Base-by-base conservation (phyloP, 371 early-diverging fungal genomes). In the Dinochytrium kinnereticum region DNA sequence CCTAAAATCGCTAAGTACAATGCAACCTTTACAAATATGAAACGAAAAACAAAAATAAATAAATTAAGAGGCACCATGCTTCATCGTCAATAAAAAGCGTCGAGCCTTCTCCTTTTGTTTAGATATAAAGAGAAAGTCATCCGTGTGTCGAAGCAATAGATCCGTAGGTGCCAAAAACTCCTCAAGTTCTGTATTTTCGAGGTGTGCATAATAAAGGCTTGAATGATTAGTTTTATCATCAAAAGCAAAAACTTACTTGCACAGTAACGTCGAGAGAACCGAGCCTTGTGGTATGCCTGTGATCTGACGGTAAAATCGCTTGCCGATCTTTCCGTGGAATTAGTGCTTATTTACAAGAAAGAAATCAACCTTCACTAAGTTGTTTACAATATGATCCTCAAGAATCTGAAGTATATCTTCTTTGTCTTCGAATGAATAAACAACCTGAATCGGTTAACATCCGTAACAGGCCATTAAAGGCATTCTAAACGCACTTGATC, bases 201-300 rank as follows among this genome's bases (percentile, higher is more conserved):
- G 76, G 39, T 87, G 85, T 1, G 89, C 91, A 59, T 93, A 92
- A 67, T 90, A 93, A 44, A 94, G 84, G 74, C 91, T 90, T 70
- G 3, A 13, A 44, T 21, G 15, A 21, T 13, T 3, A 21, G 69
- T 28, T 37, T 1, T 50, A 49, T 26, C 51, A 38, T 26, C n/a
- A 53, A 53, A 26, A 7, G 10, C 13, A 70, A 30, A 13, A 28
- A 65, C 69, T 68, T 55, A 91, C 91, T 89, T 93, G 91, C 96
- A 96, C 37, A 96, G 85, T 2, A 94, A 64, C 19, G 92, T 85
- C 0, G 96, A 96, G 24, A 96, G 72, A 33, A 90, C 81, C 3
- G 96, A 96, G 0, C 96, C 97, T 76, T 96, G 97, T 0, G 97
- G 94, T 44, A 96, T 94, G 1, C 97, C 97, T 0, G 81, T 78